Evolutionary conservation across 2,329 filamentous ascomycete genomes (phyloP), one percentile per base, ranked within the genome.

Genomic region (Didymosphaeria variabile): DNA sequence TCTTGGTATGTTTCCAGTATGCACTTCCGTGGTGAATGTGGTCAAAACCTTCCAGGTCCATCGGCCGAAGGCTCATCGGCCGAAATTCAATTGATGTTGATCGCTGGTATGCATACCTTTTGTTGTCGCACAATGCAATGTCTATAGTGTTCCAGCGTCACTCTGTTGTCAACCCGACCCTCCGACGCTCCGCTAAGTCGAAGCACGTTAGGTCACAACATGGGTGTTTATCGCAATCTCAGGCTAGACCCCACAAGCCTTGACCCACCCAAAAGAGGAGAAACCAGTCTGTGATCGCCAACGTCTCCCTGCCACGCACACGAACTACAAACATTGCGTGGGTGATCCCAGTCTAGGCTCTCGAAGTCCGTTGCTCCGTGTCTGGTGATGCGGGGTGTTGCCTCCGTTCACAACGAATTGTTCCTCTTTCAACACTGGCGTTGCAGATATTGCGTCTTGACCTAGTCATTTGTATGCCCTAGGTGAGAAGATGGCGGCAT

Each of bases 141-240:
- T 40, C 15, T 40, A n/a, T 17, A n/a, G 38, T n/a, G n/a, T n/a
- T 7, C 38, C n/a, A n/a, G 17, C 38, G 38, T 7, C 17, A n/a
- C n/a, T 40, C 5, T 47, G 23, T 47, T 31, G 29, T 31, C 26
- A 3, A 47, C 29, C 23, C 45, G 45, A 44, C 9, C 38, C 2
- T 45, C 38, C 40, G 23, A 46, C 40, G 26, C 40, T 55, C 38
- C 49, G 49, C 49, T 52, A 34, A 34, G n/a, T 52, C 34, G 31
- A 52, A 52, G 31, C 34, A 36, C 23, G 45, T 47, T 47, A 47
- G 45, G 6, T 31, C 45, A 17, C 23, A 47, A 47, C 45, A 47
- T 47, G 49, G 31, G 21, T 52, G 17, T 23, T 38, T 19, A 38
- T 52, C 36, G 49, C 19, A 19, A 47, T 31, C 23, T n/a, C 23